These are phyloP conservation scores for Chaetomiaceae sp. DNA, from an alignment of 2,329 filamentous ascomycete genomes.

Conservation along the genomic window DNA sequence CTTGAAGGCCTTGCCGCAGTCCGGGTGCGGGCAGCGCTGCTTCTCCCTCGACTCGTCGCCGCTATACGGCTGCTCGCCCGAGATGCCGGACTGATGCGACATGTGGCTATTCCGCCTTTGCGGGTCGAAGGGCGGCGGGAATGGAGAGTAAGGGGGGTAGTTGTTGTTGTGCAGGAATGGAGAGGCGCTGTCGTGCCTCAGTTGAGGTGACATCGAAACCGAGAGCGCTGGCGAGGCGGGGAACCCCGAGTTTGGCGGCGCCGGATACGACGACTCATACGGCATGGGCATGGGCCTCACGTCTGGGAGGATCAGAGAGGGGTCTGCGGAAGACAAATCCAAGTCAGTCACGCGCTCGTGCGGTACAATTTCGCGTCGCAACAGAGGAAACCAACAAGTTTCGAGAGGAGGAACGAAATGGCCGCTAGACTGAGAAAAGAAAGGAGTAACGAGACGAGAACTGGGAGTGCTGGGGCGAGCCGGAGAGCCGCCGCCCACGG, in stretches of 20 bases:
- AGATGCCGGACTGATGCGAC: constrained; percentile 63
- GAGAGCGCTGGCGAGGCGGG: constrained; percentile 63
- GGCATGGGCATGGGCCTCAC: constrained; percentile 49
- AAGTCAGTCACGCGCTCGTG: constrained; percentile 34
- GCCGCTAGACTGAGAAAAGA: constrained; percentile 51
- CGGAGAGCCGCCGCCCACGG: constrained; percentile 23
- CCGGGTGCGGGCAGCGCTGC: constrained; percentile 72
- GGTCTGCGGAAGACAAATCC: constrained; percentile 40
- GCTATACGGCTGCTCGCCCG: constrained; percentile 57
- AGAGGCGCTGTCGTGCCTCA: constrained; percentile 57
- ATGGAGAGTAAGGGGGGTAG: constrained; percentile 51
- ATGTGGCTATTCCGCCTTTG: constrained; percentile 64
- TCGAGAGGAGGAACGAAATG: constrained; percentile 49
- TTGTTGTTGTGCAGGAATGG: constrained; percentile 53
- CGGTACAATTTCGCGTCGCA: constrained; percentile 21
- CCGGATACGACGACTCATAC: constrained; percentile 47
- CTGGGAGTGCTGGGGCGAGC: constrained; percentile 25
- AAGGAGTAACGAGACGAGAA: constrained; percentile 37
- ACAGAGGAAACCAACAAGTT: constrained; percentile 50
- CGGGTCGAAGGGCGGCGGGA: constrained; percentile 42
- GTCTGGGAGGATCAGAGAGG: constrained; percentile 53
- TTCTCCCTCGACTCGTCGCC: constrained; percentile 63
- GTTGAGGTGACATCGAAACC: constrained; percentile 51
- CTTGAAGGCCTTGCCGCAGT: constrained; percentile 83
- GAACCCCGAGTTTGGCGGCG: constrained; percentile 42